Evolutionary conservation across 2,329 filamentous ascomycete genomes (phyloP).

Genomic region (Boeremia exigua): DNA sequence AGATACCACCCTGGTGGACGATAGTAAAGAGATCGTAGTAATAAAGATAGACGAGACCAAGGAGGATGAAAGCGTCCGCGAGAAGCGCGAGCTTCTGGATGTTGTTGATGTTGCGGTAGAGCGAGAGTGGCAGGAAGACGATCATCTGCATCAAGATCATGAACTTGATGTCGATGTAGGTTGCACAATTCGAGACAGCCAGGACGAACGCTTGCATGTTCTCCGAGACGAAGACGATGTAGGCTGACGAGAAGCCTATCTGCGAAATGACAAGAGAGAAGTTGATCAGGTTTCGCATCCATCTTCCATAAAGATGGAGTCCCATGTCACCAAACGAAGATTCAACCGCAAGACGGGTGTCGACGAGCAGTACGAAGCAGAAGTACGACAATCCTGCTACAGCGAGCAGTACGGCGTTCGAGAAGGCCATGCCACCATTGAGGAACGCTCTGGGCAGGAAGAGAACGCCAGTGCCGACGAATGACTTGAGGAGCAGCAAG

Average conservation of each 20-base stretch:
- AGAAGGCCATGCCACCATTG: slow-evolving; percentile 97
- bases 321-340: slow-evolving; percentile 99
- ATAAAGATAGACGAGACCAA: slow-evolving; percentile 91
- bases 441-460: slow-evolving; percentile 93
- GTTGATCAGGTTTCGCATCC: slow-evolving; percentile 87
- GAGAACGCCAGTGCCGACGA: slow-evolving; percentile 93
- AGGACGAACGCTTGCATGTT: slow-evolving; percentile 94
- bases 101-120: slow-evolving; percentile 96
- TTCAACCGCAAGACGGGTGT: slow-evolving; percentile 81
- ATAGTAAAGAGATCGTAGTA: slow-evolving; percentile 94
- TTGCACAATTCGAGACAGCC: slow-evolving; percentile 87
- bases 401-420: slow-evolving; percentile 83
- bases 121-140: slow-evolving; percentile 90
- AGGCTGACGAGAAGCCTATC: slow-evolving; percentile 91
- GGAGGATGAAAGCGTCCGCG: slow-evolving; percentile 91
- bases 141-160: slow-evolving; percentile 95
- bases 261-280: slow-evolving; percentile 93
- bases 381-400: slow-evolving; percentile 92
- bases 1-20: slow-evolving; percentile 70
- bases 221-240: slow-evolving; percentile 95
- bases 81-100: slow-evolving; percentile 93
- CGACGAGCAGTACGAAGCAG: slow-evolving; percentile 93
- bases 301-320: slow-evolving; percentile 85
- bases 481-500: slow-evolving; percentile 90
- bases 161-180: slow-evolving; percentile 82